These are phyloP conservation scores for Cordyceps farinosa DNA, from an alignment of 2,329 filamentous ascomycete genomes.

Conservation along the genomic window DNA sequence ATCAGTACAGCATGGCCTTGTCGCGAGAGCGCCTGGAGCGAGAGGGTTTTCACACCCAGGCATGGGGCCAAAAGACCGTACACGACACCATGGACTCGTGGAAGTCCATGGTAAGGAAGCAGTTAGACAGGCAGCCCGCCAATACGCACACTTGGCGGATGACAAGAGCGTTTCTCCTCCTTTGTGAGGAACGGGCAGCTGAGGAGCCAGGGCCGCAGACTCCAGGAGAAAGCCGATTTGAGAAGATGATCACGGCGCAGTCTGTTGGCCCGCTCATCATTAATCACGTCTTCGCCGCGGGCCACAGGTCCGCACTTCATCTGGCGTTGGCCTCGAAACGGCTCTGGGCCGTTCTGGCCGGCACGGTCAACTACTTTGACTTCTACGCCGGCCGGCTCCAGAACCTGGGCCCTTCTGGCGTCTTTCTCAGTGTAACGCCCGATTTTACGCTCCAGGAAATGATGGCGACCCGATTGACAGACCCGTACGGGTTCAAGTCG, in stretches of 20 bases:
- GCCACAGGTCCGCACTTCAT: conserved; percentile 24
- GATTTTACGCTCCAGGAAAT: conserved; percentile 26
- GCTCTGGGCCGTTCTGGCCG: conserved; percentile 25
- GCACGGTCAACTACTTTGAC: conserved; percentile 29
- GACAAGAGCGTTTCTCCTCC: conserved; percentile 4
- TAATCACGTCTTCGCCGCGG: conserved; percentile 23
- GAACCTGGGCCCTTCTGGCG: conserved; percentile 21
- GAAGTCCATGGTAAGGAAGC: background rate
- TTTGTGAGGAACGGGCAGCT: background rate
- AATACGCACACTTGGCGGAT: background rate
- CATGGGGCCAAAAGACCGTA: background rate
- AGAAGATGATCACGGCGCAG: background rate
- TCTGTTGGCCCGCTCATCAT: conserved; percentile 23
- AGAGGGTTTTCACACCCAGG: background rate
- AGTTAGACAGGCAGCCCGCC: background rate
- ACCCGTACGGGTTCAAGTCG: conserved; percentile 14
- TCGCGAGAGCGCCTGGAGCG: background rate
- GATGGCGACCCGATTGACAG: background rate
- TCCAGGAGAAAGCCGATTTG: background rate
- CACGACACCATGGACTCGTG: background rate
- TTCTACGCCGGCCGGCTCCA: conserved; percentile 22
- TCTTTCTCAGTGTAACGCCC: conserved; percentile 28
- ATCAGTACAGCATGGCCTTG: background rate
- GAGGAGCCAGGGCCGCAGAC: no score
- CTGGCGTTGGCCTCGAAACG: conserved; percentile 24